Conservation (phyloP, 805 yeast genomes). For the Zygoascus tannicola region DNA sequence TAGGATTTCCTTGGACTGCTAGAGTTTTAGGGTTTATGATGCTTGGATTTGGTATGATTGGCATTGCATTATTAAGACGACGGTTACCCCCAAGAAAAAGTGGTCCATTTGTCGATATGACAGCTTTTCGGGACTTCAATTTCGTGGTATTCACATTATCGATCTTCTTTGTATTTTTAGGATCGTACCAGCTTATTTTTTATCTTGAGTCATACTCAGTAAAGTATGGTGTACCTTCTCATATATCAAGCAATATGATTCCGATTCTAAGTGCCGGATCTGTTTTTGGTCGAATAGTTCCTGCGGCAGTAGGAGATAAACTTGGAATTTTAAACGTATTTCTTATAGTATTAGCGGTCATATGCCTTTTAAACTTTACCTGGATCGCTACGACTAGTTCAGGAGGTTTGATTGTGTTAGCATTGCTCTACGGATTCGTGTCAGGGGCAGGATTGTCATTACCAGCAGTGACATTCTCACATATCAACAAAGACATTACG, state of each 20-base stretch:
- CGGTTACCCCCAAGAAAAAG: constrained; percentile 25
- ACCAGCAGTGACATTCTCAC: constrained; percentile 27
- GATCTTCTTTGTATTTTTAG: constrained; percentile 23
- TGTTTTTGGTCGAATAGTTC: constrained; percentile 40
- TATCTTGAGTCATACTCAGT: constrained; percentile 27
- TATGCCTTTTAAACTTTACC: constrained; percentile 27
- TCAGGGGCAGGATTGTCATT: constrained; percentile 28
- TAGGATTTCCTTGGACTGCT: constrained; percentile 42
- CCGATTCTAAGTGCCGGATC: constrained; percentile 32
- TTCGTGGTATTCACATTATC: constrained; percentile 21
- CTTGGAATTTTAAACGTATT: constrained; percentile 39
- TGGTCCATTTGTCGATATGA: constrained; percentile 14
- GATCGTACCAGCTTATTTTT: constrained; percentile 28
- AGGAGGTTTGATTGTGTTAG: constrained; percentile 26
- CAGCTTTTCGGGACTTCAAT: constrained; percentile 12
- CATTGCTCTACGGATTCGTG: constrained; percentile 25
- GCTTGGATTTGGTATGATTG: constrained; percentile 20
- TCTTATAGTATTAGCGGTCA: constrained; percentile 23
- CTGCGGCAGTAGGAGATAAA: constrained; percentile 40
- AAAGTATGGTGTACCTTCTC: constrained; percentile 15
- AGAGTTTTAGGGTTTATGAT: constrained; percentile 36
- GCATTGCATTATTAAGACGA: constrained; percentile 21
- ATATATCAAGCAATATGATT: constrained; percentile 23
- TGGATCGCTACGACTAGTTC: constrained; percentile 29
- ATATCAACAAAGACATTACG: constrained; percentile 32